phyloP scores from a whole-genome alignment of 2,329 filamentous ascomycete genomes.

The Venturia asperata region DNA sequence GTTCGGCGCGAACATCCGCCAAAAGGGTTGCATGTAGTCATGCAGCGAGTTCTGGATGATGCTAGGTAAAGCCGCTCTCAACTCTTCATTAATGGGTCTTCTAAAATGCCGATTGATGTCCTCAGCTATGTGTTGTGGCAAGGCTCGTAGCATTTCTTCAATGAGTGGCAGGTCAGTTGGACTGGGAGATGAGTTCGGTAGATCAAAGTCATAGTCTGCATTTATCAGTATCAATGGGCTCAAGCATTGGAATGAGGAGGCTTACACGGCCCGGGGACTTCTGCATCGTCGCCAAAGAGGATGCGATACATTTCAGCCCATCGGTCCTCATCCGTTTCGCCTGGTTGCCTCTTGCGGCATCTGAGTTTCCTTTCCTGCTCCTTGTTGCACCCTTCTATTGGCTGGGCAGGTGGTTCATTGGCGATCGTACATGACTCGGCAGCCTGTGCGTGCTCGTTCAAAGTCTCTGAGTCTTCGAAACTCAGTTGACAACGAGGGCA shows the following conservation, averaged over 20 bases:
- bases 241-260: neutral
- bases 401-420: neutral
- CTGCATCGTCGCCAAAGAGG: slow-evolving; percentile 15
- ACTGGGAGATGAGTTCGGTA: slow-evolving; percentile 16
- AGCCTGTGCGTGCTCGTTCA: slow-evolving; percentile 15
- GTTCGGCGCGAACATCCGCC: slow-evolving; percentile 12
- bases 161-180: slow-evolving; percentile 15
- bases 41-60: slow-evolving; percentile 17
- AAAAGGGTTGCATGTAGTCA: slow-evolving; percentile 17
- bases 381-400: slow-evolving; percentile 18
- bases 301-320: slow-evolving; percentile 19
- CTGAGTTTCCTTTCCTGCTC: slow-evolving; percentile 17
- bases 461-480: slow-evolving; percentile 11
- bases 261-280: slow-evolving; percentile 17
- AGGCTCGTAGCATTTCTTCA: slow-evolving; percentile 15
- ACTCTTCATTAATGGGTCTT: slow-evolving; percentile 15
- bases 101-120: slow-evolving; percentile 14
- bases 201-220: slow-evolving; percentile 17
- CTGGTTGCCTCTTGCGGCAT: slow-evolving; percentile 16
- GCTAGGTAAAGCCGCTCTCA: slow-evolving; percentile 14
- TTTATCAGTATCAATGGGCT: neutral
- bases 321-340: slow-evolving; percentile 18
- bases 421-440: slow-evolving; percentile 15
- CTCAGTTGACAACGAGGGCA: slow-evolving; percentile 12
- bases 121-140: slow-evolving; percentile 15